Conservation (phyloP, 805 yeast species). For the Metschnikowia kofuensis region DNA sequence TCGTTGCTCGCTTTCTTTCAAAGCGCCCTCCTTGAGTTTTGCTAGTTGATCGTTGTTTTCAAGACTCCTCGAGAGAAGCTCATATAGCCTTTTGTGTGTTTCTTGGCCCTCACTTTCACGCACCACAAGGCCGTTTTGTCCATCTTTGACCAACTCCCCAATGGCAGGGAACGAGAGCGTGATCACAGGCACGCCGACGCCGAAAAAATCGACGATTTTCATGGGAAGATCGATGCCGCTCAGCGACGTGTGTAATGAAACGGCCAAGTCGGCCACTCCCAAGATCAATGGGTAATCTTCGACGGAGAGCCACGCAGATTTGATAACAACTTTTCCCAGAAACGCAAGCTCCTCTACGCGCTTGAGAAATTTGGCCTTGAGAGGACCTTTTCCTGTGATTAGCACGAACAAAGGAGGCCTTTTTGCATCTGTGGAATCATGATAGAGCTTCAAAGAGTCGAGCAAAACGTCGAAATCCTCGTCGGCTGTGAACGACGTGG, state of each 20-base stretch:
- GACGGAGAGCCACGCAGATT: slow-evolving; percentile 70
- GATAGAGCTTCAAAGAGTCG: slow-evolving; percentile 64
- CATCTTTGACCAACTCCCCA: slow-evolving; percentile 68
- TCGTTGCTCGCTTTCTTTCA: slow-evolving; percentile 58
- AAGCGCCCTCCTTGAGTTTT: slow-evolving; percentile 63
- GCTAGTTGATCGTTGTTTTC: slow-evolving; percentile 30
- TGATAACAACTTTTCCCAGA: slow-evolving; percentile 51
- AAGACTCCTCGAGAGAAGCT: slow-evolving; percentile 26
- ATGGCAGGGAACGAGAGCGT: slow-evolving; percentile 76
- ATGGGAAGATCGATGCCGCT: slow-evolving; percentile 95
- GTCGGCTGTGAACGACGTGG: slow-evolving; percentile 95
- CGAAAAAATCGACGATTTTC: slow-evolving; percentile 96
- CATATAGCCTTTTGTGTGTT: slow-evolving; percentile 23
- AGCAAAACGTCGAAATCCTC: slow-evolving; percentile 77
- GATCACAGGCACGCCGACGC: slow-evolving; percentile 90
- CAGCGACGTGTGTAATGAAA: slow-evolving; percentile 87
- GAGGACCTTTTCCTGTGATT: slow-evolving; percentile 98
- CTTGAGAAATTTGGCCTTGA: slow-evolving; percentile 50
- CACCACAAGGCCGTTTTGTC: slow-evolving; percentile 60
- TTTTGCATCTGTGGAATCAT: slow-evolving; percentile 20
- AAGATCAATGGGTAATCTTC: slow-evolving; percentile 79
- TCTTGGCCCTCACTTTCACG: background rate
- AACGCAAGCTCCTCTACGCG: slow-evolving; percentile 44
- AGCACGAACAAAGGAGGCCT: slow-evolving; percentile 56
- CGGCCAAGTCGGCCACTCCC: slow-evolving; percentile 78